These are phyloP conservation scores for Penicillium sclerotiorum DNA, from an alignment of 2,329 filamentous ascomycete species.

Conservation along the genomic window DNA sequence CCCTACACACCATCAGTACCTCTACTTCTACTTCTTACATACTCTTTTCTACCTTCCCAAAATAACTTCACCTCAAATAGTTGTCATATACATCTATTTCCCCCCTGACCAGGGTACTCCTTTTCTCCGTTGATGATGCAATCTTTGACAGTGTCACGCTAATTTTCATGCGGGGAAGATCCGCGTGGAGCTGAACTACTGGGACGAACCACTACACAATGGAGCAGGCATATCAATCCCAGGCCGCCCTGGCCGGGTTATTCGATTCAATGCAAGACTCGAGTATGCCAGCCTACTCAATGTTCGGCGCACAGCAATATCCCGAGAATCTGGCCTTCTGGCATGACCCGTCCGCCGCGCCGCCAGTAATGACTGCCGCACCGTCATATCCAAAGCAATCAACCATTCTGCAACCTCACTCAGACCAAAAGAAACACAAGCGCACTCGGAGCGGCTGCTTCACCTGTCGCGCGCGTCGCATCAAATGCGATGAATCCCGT, in stretches of 20 bases:
- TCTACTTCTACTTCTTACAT: background rate
- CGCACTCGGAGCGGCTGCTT: slow-evolving; percentile 92
- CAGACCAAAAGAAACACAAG: slow-evolving; percentile 85
- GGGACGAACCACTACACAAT: slow-evolving; percentile 21
- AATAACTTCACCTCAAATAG: background rate
- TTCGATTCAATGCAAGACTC: slow-evolving; percentile 27
- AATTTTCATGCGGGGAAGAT: slow-evolving; percentile 16
- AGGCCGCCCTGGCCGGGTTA: slow-evolving; percentile 33
- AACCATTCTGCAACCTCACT: slow-evolving; percentile 32
- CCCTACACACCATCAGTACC: slow-evolving; percentile 8
- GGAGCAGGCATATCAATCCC: slow-evolving; percentile 35
- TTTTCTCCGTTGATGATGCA: slow-evolving; percentile 10
- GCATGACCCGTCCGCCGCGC: slow-evolving; percentile 39
- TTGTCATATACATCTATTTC: background rate
- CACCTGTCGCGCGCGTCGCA: slow-evolving; percentile 84
- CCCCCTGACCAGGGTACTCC: background rate
- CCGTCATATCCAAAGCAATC: slow-evolving; percentile 31
- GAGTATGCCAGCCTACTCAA: slow-evolving; percentile 35
- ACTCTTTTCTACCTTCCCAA: too few species aligned
- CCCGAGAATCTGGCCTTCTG: slow-evolving; percentile 49
- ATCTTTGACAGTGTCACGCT: slow-evolving; percentile 12
- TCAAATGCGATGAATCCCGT: slow-evolving; percentile 91
- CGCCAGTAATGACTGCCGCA: slow-evolving; percentile 21
- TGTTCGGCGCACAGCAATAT: slow-evolving; percentile 41
- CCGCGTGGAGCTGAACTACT: slow-evolving; percentile 8